Conservation (phyloP, 805 yeast genomes). For the Lipomyces japonicus region DNA sequence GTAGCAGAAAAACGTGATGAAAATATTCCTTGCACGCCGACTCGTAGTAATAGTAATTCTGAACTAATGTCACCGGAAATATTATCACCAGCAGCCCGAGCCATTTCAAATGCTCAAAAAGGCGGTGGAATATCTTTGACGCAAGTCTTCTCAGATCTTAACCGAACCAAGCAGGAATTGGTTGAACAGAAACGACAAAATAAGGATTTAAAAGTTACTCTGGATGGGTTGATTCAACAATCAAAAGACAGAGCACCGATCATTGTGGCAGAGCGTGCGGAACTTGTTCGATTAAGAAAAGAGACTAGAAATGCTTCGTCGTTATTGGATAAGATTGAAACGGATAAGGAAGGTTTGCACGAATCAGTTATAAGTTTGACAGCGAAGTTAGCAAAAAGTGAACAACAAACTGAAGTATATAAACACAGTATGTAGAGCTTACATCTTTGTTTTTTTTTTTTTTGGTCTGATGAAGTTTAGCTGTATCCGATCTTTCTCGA, state of each 20-base stretch:
- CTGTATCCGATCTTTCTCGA: constrained; percentile 65
- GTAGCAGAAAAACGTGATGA: background rate
- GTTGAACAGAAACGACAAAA: constrained; percentile 68
- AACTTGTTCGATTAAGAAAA: constrained; percentile 53
- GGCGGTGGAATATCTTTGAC: constrained; percentile 57
- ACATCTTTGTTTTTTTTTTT: background rate
- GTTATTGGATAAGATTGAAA: constrained; percentile 43
- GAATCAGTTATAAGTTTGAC: constrained; percentile 36
- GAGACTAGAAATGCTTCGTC: constrained; percentile 54
- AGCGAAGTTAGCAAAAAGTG: constrained; percentile 38
- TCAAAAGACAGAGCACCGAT: constrained; percentile 75
- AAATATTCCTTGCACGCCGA: constrained; percentile 15
- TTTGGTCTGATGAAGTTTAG: constrained; percentile 36
- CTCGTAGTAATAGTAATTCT: constrained; percentile 11
- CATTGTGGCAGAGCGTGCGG: constrained; percentile 60
- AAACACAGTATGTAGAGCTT: constrained; percentile 20
- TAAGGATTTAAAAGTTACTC: constrained; percentile 62
- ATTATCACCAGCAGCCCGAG: constrained; percentile 57
- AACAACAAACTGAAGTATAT: constrained; percentile 33
- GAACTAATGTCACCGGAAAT: constrained; percentile 44
- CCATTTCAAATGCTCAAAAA: constrained; percentile 44
- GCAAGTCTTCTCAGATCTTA: constrained; percentile 61
- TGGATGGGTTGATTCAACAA: constrained; percentile 68
- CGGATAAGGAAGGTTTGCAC: constrained; percentile 40
- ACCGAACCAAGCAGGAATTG: constrained; percentile 60